Evolutionary conservation across 179 eudicot species (phyloP).

Genomic region (Actinidia arguta): DNA sequence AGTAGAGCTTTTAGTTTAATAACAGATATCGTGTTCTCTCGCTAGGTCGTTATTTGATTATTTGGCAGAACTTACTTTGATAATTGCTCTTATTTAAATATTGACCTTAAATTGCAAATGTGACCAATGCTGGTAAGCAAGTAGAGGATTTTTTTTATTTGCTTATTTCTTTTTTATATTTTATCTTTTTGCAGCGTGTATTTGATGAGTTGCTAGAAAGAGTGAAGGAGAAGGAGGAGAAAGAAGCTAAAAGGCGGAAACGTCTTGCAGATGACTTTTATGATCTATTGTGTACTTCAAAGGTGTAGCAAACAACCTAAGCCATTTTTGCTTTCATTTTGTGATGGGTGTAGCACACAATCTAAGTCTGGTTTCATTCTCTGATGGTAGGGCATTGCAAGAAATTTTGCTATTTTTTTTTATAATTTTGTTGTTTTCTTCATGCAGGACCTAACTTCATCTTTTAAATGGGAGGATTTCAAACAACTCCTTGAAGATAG

Average conservation of each 20-base stretch:
- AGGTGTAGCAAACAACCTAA: slow-evolving; percentile 51
- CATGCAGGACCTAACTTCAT: slow-evolving; percentile 67
- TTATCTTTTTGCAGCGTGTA: slow-evolving; percentile 61
- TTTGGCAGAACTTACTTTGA: background rate
- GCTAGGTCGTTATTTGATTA: background rate
- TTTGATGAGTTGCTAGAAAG: slow-evolving; percentile 78
- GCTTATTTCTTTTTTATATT: background rate
- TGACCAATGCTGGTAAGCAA: too few relatives aligned
- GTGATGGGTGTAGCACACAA: background rate
- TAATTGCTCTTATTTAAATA: background rate
- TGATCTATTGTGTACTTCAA: slow-evolving; percentile 58
- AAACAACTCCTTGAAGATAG: slow-evolving; percentile 65
- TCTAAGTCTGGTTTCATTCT: background rate
- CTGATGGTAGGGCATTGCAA: background rate
- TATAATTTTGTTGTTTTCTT: background rate
- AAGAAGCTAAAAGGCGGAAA: slow-evolving; percentile 85
- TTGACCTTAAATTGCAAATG: background rate
- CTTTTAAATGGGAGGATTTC: slow-evolving; percentile 86
- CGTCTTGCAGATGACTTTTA: slow-evolving; percentile 83
- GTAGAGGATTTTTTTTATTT: slow-evolving; percentile 9
- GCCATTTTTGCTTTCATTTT: background rate
- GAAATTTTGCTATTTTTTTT: background rate
- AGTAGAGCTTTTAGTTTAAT: too few relatives aligned
- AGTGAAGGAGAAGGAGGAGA: slow-evolving; percentile 87
- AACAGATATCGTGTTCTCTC: background rate